A percentile compares a stretch with the other conserved stretches of the same genome.
Conservation (phyloP, 192 early-diverging fungal species). For the Backusella liffmaniae region DNA sequence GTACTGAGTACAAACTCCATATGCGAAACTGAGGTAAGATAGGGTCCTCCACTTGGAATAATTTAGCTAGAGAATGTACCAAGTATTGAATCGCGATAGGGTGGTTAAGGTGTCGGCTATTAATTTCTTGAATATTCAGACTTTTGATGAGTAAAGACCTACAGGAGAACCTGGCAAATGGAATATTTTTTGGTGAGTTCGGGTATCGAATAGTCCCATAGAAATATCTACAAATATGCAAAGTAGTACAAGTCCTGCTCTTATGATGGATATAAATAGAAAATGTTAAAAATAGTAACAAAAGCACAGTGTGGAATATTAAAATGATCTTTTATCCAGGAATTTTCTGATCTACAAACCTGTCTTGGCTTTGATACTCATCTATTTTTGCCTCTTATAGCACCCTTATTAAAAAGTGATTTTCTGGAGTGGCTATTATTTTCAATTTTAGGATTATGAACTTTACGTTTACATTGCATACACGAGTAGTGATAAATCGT, state of each 20-base stretch:
- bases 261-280: neutral
- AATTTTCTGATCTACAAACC: neutral
- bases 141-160: no score
- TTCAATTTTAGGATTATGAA: neutral
- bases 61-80: no score
- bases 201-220: no score
- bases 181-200: no score
- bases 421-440: neutral
- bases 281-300: neutral
- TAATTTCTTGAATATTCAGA: no score
- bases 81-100: no score
- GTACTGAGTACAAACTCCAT: no score
- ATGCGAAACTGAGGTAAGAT: no score
- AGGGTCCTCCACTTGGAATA: no score
- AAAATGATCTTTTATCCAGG: neutral
- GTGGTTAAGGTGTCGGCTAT: no score
- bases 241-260: neutral
- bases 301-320: neutral
- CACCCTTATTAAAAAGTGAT: neutral
- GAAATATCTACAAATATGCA: neutral
- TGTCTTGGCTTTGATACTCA: neutral
- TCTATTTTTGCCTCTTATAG: neutral
- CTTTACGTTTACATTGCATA: neutral
- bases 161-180: no score
- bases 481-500: neutral